A percentile compares a stretch with the other conserved stretches of the same genome.
Evolutionary conservation across 129 eudicot species (phyloP).

Genomic region (Flaveria bidentis): DNA sequence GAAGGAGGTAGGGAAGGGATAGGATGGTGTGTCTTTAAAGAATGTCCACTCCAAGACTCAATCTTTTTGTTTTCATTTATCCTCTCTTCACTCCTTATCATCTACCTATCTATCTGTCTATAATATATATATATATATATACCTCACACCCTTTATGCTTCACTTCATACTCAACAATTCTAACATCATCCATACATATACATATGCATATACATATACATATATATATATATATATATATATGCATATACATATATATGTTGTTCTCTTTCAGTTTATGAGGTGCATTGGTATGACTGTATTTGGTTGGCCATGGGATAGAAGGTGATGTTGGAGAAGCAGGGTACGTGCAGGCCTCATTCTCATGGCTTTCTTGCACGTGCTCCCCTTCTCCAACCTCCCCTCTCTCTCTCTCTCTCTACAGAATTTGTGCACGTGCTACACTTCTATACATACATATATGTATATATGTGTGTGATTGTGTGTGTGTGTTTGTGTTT

Average conservation of each 20-base stretch:
- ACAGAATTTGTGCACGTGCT: not conserved
- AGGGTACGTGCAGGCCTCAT: conserved; percentile 70
- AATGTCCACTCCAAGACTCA: conserved; percentile 70
- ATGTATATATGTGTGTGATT: not conserved
- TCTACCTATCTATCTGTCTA: not conserved
- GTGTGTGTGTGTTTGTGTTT: not conserved
- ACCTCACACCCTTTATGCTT: not conserved
- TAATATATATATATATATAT: too few relatives aligned
- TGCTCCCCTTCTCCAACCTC: conserved; percentile 85
- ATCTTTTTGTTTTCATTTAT: conserved; percentile 36
- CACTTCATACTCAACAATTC: not conserved
- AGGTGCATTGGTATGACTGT: not conserved
- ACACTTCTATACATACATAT: not conserved
- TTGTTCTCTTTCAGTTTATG: not conserved
- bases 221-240: too few relatives aligned
- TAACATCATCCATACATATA: not conserved
- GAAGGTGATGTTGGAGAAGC: conserved; percentile 77
- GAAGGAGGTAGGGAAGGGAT: conserved; percentile 33
- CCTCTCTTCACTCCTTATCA: not conserved
- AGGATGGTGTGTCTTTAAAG: conserved; percentile 59
- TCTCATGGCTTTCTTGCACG: conserved; percentile 49
- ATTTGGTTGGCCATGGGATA: conserved; percentile 30
- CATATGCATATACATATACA: too few relatives aligned
- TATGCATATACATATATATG: too few relatives aligned
- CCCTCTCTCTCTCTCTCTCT: conserved; percentile 19